These are phyloP conservation scores for Aspergillus carlsbadensis DNA, from an alignment of 495 filamentous ascomycete species.

Conservation along the genomic window DNA sequence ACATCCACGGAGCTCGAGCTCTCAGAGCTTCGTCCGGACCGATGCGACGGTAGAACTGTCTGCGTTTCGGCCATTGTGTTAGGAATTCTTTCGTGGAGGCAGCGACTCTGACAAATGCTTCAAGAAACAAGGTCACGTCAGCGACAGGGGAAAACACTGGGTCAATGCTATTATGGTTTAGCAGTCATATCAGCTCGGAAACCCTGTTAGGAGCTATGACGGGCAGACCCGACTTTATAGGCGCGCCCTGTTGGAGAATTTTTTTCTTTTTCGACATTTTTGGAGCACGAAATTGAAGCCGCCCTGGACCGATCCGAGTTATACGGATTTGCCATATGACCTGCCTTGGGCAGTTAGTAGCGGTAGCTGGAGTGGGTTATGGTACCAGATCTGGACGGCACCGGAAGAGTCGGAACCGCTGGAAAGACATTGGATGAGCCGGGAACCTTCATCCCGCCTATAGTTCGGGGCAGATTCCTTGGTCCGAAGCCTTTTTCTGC, in stretches of 20 bases:
- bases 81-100: background rate
- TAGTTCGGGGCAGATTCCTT: constrained; percentile 3
- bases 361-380: constrained; percentile 24
- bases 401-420: constrained; percentile 26
- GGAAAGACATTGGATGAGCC: constrained; percentile 13
- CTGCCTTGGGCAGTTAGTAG: constrained; percentile 22
- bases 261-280: constrained; percentile 7
- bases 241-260: constrained; percentile 9
- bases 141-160: constrained; percentile 1
- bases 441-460: background rate
- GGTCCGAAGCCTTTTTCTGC: background rate
- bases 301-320: constrained; percentile 10
- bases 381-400: constrained; percentile 22
- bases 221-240: constrained; percentile 23
- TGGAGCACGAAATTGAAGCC: constrained; percentile 5
- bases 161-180: background rate
- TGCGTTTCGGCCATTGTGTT: constrained; percentile 19
- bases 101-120: background rate
- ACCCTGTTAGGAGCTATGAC: constrained; percentile 1
- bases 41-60: constrained; percentile 21
- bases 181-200: constrained; percentile 8
- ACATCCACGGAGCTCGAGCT: constrained; percentile 45
- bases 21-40: constrained; percentile 37
- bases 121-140: background rate
- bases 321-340: constrained; percentile 26